phyloP scores from a whole-genome alignment of 148 eudicot genomes.

The Hydrangea macrophylla region DNA sequence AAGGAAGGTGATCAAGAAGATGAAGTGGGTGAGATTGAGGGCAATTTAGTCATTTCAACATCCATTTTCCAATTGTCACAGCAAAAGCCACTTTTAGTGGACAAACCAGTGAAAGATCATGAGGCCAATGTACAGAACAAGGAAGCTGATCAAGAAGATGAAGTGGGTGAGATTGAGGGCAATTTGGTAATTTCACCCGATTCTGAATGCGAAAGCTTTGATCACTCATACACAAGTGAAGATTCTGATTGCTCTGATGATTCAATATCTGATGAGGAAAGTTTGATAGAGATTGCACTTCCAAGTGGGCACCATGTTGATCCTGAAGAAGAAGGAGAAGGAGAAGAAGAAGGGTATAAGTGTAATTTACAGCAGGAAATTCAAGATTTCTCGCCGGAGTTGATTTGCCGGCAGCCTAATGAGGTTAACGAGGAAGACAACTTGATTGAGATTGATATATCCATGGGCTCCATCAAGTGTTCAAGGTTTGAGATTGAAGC shows the following conservation, averaged over 20 bases:
- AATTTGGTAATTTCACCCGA: no score
- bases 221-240: slow-evolving; percentile 39
- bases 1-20: no score
- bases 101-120: slow-evolving; percentile 15
- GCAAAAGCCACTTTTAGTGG: neutral
- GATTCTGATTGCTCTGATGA: slow-evolving; percentile 58
- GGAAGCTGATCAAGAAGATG: no score
- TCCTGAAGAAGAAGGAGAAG: slow-evolving; percentile 27
- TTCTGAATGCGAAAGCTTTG: slow-evolving; percentile 47
- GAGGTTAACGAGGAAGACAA: slow-evolving; percentile 65
- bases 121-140: no score
- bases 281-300: slow-evolving; percentile 74
- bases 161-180: no score
- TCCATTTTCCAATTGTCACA: no score
- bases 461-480: slow-evolving; percentile 83
- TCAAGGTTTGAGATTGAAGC: slow-evolving; percentile 73
- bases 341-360: no score
- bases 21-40: no score
- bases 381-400: slow-evolving; percentile 24
- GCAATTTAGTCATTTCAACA: no score
- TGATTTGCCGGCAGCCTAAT: slow-evolving; percentile 28
- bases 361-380: slow-evolving; percentile 28
- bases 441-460: slow-evolving; percentile 78
- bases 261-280: slow-evolving; percentile 85
- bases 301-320: slow-evolving; percentile 57